Percentiles rank a stretch among this genome's conserved stretches.
These are phyloP conservation scores for Cyberlindnera xishuangbannaensis DNA, from an alignment of 805 yeast genomes.

Conservation along the genomic window DNA sequence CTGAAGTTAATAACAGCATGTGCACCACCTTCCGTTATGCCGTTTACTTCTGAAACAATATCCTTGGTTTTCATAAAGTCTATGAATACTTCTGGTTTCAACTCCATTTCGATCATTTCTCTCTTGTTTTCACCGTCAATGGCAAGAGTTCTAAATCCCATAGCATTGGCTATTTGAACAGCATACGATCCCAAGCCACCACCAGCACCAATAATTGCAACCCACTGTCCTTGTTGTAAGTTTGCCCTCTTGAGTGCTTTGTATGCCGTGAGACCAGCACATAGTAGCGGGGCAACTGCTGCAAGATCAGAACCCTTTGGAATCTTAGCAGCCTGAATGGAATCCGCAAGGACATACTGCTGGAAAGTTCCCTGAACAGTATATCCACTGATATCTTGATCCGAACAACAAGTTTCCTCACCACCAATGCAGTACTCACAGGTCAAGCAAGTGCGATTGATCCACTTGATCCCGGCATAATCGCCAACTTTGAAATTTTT, in stretches of 20 bases:
- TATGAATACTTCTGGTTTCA: constrained; percentile 59
- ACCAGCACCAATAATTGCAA: constrained; percentile 71
- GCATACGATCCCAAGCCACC: constrained; percentile 79
- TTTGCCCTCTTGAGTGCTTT: constrained; percentile 58
- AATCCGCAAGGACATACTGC: constrained; percentile 58
- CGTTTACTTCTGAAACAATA: constrained; percentile 36
- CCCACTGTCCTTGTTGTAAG: constrained; percentile 62
- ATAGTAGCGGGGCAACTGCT: constrained; percentile 52
- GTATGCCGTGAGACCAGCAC: constrained; percentile 78
- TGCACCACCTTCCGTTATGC: constrained; percentile 55
- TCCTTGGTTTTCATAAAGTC: constrained; percentile 49
- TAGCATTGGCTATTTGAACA: constrained; percentile 67
- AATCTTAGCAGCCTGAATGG: constrained; percentile 55
- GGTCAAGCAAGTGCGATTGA: constrained; percentile 57
- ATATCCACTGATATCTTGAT: constrained; percentile 66
- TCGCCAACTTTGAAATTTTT: constrained; percentile 57
- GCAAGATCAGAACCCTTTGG: constrained; percentile 49
- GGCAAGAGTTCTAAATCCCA: constrained; percentile 67
- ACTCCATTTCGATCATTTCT: constrained; percentile 39
- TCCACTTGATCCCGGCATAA: constrained; percentile 63
- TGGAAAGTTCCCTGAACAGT: constrained; percentile 81
- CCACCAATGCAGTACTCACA: constrained; percentile 58
- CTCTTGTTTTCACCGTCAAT: constrained; percentile 70
- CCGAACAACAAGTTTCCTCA: constrained; percentile 57
- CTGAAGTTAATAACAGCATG: constrained; percentile 67